Conservation (phyloP, 257 asterid species). For the Solanum etuberosum region DNA sequence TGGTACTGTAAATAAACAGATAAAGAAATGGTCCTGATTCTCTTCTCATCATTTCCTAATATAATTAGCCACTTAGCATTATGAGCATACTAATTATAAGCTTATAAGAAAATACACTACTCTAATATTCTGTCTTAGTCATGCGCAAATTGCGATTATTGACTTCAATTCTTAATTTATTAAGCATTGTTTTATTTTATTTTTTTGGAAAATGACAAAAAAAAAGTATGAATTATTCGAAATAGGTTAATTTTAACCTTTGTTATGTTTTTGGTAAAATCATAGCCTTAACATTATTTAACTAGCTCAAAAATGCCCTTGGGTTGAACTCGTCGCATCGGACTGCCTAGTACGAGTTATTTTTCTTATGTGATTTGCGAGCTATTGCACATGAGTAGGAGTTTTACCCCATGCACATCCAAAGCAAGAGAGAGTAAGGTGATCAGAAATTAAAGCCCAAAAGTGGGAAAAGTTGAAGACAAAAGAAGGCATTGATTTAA, state of each 20-base stretch:
- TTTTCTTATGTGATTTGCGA: too few relatives aligned
- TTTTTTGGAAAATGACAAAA: neutral
- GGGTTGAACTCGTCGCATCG: fast-evolving
- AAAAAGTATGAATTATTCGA: neutral
- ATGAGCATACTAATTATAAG: constrained; percentile 8
- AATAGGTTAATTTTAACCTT: neutral
- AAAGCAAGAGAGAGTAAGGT: neutral
- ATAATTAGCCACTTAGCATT: constrained; percentile 6
- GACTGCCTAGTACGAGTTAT: too few relatives aligned
- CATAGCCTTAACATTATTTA: neutral
- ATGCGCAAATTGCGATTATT: constrained; percentile 5
- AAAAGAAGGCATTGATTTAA: neutral
- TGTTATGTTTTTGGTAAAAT: neutral
- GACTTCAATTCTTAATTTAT: constrained; percentile 1
- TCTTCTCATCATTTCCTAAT: constrained; percentile 14
- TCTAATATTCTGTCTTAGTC: neutral
- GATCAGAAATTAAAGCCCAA: neutral
- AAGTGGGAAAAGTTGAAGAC: constrained; percentile 3
- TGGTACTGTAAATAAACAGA: neutral
- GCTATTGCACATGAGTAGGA: fast-evolving
- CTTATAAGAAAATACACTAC: constrained; percentile 1
- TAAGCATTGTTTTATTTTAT: neutral
- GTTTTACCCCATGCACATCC: neutral
- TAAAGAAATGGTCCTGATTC: neutral
- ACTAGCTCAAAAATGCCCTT: neutral